phyloP scores from a whole-genome alignment of 1,284 basidiomycete species.

The Ceratobasidium sp. region DNA sequence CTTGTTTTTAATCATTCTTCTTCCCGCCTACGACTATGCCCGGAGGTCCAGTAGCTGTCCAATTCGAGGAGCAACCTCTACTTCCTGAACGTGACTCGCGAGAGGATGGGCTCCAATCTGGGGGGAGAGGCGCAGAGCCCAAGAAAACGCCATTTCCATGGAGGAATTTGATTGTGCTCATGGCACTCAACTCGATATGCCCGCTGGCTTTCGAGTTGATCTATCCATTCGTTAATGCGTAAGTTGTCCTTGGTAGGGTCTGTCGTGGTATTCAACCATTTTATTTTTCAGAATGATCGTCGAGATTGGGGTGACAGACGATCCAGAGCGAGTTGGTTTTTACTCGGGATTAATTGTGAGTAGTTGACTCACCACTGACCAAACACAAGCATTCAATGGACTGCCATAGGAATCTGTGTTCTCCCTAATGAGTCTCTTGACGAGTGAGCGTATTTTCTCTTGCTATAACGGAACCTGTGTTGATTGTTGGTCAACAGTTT shows the following conservation, averaged over 20 bases:
- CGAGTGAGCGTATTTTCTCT: conserved; percentile 8
- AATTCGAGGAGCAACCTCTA: conserved; percentile 37
- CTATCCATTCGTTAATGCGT: conserved; percentile 36
- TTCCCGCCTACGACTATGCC: conserved; percentile 27
- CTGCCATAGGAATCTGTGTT: conserved; percentile 41
- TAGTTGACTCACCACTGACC: not conserved
- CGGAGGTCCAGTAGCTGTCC: conserved; percentile 41
- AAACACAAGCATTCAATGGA: not conserved
- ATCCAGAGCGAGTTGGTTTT: conserved; percentile 46
- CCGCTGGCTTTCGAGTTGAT: conserved; percentile 38
- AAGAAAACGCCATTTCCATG: conserved; percentile 31
- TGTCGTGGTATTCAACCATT: not conserved
- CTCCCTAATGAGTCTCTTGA: conserved; percentile 32
- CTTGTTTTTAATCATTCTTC: not conserved
- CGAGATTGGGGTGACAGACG: conserved; percentile 43
- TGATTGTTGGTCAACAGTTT: conserved; percentile 9
- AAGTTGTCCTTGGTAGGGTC: not conserved
- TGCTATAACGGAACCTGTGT: not conserved
- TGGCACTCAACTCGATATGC: conserved; percentile 24
- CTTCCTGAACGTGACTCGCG: conserved; percentile 23
- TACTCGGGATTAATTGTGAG: conserved; percentile 47
- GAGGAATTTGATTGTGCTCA: conserved; percentile 16
- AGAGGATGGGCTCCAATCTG: conserved; percentile 24
- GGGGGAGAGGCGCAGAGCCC: not conserved
- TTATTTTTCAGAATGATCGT: conserved; percentile 45